phyloP scores from a whole-genome alignment of 2,329 filamentous ascomycete species.

The Beauveria sp. region DNA sequence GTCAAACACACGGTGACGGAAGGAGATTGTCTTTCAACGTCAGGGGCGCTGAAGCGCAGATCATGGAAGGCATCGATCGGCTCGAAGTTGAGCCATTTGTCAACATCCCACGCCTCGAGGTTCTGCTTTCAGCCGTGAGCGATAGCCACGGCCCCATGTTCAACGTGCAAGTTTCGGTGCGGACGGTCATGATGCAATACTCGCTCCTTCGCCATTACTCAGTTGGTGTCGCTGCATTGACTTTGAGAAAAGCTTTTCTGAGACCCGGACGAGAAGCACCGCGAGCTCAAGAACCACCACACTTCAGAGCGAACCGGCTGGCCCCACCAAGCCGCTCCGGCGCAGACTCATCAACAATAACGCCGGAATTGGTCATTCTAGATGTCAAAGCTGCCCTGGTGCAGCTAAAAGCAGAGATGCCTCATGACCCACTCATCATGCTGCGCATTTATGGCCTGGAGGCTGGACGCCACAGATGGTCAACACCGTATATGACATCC shows the following conservation, averaged over 20 bases:
- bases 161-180: slow-evolving; percentile 74
- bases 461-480: slow-evolving; percentile 78
- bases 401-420: slow-evolving; percentile 84
- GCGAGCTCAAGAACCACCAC: slow-evolving; percentile 25
- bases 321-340: slow-evolving; percentile 29
- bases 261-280: slow-evolving; percentile 38
- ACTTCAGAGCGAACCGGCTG: slow-evolving; percentile 24
- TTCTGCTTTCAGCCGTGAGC: slow-evolving; percentile 75
- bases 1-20: slow-evolving; percentile 60
- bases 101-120: slow-evolving; percentile 76
- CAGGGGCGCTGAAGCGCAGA: slow-evolving; percentile 78
- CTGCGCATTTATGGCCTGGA: slow-evolving; percentile 79
- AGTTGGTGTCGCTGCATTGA: slow-evolving; percentile 70
- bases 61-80: slow-evolving; percentile 79
- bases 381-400: slow-evolving; percentile 76
- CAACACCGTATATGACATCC: slow-evolving; percentile 70
- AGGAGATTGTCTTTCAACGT: slow-evolving; percentile 73
- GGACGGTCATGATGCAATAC: slow-evolving; percentile 75
- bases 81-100: slow-evolving; percentile 83
- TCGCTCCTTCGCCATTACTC: slow-evolving; percentile 93
- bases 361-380: slow-evolving; percentile 64
- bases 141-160: slow-evolving; percentile 84
- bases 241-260: slow-evolving; percentile 64
- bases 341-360: slow-evolving; percentile 25
- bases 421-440: slow-evolving; percentile 85